phyloP scores from a whole-genome alignment of 306 rosid species.

The Cucumis cinereus region DNA sequence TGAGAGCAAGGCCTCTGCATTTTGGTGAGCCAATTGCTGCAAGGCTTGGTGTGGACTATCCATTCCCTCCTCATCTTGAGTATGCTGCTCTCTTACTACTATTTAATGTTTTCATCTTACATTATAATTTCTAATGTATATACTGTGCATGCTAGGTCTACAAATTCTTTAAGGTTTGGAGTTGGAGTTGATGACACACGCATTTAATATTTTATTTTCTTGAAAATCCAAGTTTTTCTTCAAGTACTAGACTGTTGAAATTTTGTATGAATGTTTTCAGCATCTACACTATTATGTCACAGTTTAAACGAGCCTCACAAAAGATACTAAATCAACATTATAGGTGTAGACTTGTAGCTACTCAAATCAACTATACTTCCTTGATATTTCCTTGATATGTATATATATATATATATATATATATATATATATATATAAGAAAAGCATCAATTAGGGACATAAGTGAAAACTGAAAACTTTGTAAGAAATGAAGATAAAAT shows the following conservation, averaged over 20 bases:
- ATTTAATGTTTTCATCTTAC: background rate
- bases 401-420: too few relatives aligned
- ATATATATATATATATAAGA: background rate
- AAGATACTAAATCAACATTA: background rate
- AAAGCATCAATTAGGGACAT: background rate
- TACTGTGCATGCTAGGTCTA: background rate
- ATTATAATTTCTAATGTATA: background rate
- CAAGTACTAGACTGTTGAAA: background rate
- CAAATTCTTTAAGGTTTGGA: background rate
- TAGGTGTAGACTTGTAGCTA: background rate
- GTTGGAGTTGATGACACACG: background rate
- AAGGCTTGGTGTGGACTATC: conserved; percentile 80
- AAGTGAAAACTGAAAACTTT: too few relatives aligned
- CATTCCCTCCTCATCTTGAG: conserved; percentile 88
- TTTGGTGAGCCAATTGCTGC: conserved; percentile 60
- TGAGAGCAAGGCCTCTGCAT: conserved; percentile 32
- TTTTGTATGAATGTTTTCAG: background rate
- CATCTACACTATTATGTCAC: background rate
- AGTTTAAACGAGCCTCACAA: background rate
- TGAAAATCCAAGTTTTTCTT: background rate
- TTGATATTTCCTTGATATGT: background rate
- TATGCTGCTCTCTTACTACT: conserved; percentile 23
- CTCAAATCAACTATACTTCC: background rate
- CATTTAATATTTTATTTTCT: background rate
- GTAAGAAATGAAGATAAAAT: background rate